These are phyloP conservation scores for Manihot esculenta DNA, from an alignment of 441 rosid species.

Conservation along the genomic window DNA sequence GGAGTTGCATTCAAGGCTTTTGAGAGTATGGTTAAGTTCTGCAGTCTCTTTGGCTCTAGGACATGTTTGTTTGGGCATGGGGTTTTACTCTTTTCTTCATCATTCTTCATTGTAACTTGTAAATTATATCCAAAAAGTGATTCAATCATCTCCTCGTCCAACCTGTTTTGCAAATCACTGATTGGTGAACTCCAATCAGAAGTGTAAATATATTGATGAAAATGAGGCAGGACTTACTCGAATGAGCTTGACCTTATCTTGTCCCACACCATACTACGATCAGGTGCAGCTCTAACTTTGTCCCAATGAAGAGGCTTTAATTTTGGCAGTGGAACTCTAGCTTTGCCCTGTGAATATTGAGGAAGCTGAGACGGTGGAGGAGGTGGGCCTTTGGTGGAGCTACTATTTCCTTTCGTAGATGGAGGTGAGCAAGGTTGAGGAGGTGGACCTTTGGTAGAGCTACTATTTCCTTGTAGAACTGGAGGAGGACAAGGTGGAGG, in stretches of 20 bases:
- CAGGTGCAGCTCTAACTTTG: slow-evolving; percentile 93
- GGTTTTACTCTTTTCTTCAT: slow-evolving; percentile 72
- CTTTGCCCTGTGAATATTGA: slow-evolving; percentile 57
- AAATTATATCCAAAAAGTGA: slow-evolving; percentile 86
- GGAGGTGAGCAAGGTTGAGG: slow-evolving; percentile 57
- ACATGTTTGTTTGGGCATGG: slow-evolving; percentile 92
- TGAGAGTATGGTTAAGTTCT: slow-evolving; percentile 85
- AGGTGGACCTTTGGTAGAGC: slow-evolving; percentile 46
- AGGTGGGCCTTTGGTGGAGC: slow-evolving; percentile 44
- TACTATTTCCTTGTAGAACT: slow-evolving; percentile 27
- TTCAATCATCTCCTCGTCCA: slow-evolving; percentile 98
- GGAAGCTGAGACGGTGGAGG: slow-evolving; percentile 58
- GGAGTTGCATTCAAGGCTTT: slow-evolving; percentile 72
- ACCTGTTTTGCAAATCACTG: slow-evolving; percentile 42
- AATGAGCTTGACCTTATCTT: slow-evolving; percentile 87
- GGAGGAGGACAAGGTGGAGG: slow-evolving; percentile 58
- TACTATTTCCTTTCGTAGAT: slow-evolving; percentile 28
- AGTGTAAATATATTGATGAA: not conserved
- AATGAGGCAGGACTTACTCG: slow-evolving; percentile 55
- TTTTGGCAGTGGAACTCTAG: slow-evolving; percentile 73
- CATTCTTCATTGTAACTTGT: slow-evolving; percentile 53
- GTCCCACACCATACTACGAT: slow-evolving; percentile 89
- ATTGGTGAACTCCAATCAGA: slow-evolving; percentile 16
- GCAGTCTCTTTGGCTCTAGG: slow-evolving; percentile 88
- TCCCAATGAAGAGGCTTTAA: slow-evolving; percentile 98